Evolutionary conservation across 768 basidiomycete genomes (phyloP), one percentile per base, ranked within the genome.

Genomic region (Lentinula lateritia): DNA sequence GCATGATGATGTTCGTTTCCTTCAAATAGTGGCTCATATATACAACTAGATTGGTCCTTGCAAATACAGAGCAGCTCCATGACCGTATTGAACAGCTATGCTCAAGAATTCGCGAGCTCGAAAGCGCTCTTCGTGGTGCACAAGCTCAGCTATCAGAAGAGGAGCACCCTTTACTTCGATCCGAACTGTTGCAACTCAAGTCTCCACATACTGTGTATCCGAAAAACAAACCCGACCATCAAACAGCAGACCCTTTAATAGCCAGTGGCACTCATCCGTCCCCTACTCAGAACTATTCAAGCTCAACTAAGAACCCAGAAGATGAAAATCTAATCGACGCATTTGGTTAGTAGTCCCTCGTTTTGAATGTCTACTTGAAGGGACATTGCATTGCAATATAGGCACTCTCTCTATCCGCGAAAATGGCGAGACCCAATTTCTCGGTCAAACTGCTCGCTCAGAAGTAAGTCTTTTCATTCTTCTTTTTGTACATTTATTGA

Each of bases 31-130:
- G 39, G 58, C 39, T 43, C 18, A 68, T 35, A 6, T 7, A 6
- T 2, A 28, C 6, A 5, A 1, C n/a, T 54, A 83, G 84, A 28
- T 74, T 87, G 60, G 74, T 89, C 32, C 79, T 90, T 28, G 80
- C 89, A 23, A 85, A 86, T 65, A 90, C 87, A 0, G 84, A 85
- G 64, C 87, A 91, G 61, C 76, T 91, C 7, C 87, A 91, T 70
- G 82, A 83, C 54, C 80, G 81, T 64, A 84, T 89, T 6, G 87
- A 86, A 42, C 67, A 70, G 0, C 75, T 88, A 50, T 73, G 77
- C 48, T 68, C 74, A 5, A 83, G 87, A n/a, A 83, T 86, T 59
- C 82, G 80, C 35, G 79, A 82, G 46, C 80, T 90, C 0, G 89
- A 91, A 70, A 76, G 75, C 16, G 87, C 82, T 0, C 78, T 90